A percentile compares a stretch with the other conserved stretches of the same genome.
Conservation (phyloP, 495 filamentous ascomycete species). For the Apiosordaria backusii region DNA sequence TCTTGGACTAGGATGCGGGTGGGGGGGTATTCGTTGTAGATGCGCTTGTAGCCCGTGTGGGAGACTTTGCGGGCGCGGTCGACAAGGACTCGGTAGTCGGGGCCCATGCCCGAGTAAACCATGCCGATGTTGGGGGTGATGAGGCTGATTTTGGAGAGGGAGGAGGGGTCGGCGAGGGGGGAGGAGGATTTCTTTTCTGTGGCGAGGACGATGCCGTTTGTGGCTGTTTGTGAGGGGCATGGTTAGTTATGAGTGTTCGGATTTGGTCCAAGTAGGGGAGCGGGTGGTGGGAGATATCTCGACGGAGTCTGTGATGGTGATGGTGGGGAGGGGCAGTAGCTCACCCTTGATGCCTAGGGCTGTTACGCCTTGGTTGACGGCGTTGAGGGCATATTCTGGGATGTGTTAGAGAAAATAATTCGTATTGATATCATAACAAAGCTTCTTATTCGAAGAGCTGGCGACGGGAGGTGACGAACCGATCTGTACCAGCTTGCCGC, state of each 20-base stretch:
- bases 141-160: constrained; percentile 94
- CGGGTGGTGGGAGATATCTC: background rate
- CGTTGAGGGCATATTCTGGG: constrained; percentile 96
- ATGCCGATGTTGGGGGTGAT: constrained; percentile 99
- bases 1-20: constrained; percentile 98
- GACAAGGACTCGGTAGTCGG: constrained; percentile 95
- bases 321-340: constrained; percentile 16
- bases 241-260: constrained; percentile 7
- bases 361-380: constrained; percentile 98
- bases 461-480: constrained; percentile 45
- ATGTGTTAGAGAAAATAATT: constrained; percentile 15
- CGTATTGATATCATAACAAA: background rate
- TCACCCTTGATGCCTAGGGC: constrained; percentile 96
- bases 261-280: background rate
- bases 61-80: constrained; percentile 97
- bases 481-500: constrained; percentile 90
- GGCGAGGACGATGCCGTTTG: constrained; percentile 97
- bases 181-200: constrained; percentile 99
- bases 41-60: constrained; percentile 98
- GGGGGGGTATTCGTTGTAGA: constrained; percentile 99
- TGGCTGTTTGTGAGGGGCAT: constrained; percentile 53
- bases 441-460: background rate
- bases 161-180: constrained; percentile 87
- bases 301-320: background rate
- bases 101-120: constrained; percentile 99